Base-by-base conservation (phyloP, 306 rosid genomes). In the Pterocarpus santalinus region DNA sequence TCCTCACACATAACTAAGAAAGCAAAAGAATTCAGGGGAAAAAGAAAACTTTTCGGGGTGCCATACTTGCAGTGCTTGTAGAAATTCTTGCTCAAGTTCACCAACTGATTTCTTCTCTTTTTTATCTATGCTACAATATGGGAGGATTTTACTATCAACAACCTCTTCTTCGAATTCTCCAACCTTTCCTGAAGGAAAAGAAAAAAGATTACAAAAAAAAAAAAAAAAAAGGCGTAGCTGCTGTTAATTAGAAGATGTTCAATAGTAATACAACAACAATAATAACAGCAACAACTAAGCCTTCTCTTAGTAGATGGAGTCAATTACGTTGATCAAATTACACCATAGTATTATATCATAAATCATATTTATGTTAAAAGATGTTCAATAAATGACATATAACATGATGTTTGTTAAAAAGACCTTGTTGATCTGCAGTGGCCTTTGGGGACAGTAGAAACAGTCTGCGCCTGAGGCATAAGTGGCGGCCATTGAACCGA, bases 51-150 rank as follows among this genome's bases (percentile, higher is more conserved):
- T 46, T 10, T 22, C 43, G 8, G 28, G 49, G 57, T 14, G 22
- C 5, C 71, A 71, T 80, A 95, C 98, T 81, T 95, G 99, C 49
- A 95, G 83, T 39, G 99, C 99, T 87, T 88, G 99, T 75, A 95
- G 97, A 85, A 95, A 95, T 0, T 95, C 99, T 88, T 91, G 97
- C 81, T 95, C 99, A n/a, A 95, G 87, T 88, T 95, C 98, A 41
- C 99, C 99, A 57, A 95, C 47, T 14, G 99, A 87, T 83, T 90
- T 95, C 88, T 95, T 93, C 73, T 92, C 86, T 62, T 94, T 94
- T 60, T 86, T 62, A 90, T 95, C 93, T 73, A 95, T 78, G 86
- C 87, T 95, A 77, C 97, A 95, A 81, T 93, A 95, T 5, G 76
- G 99, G 68, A 93, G 88, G 74, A 95, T 81, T 62, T 95, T 95